Conservation (phyloP, 768 basidiomycete species). For the Mycena alexandri region DNA sequence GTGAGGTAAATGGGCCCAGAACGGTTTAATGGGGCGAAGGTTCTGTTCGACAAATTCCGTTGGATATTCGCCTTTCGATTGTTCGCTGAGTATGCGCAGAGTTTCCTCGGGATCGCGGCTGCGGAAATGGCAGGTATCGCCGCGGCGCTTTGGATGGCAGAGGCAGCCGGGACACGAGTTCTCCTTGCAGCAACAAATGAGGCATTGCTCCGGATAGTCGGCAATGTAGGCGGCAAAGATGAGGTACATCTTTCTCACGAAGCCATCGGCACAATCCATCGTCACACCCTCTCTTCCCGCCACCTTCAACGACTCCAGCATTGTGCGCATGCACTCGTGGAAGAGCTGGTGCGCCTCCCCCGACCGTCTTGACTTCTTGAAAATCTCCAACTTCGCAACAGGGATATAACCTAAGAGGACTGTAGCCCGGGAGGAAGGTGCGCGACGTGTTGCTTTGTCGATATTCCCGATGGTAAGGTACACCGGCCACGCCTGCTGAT, state of each 20-base stretch:
- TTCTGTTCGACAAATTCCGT: slow-evolving; percentile 36
- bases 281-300: slow-evolving; percentile 14
- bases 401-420: slow-evolving; percentile 53
- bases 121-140: not conserved
- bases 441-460: slow-evolving; percentile 39
- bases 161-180: slow-evolving; percentile 28
- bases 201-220: slow-evolving; percentile 29
- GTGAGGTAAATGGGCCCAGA: slow-evolving; percentile 53
- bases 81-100: slow-evolving; percentile 33
- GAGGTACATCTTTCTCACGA: slow-evolving; percentile 30
- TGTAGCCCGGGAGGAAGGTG: slow-evolving; percentile 42
- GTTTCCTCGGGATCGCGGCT: slow-evolving; percentile 3
- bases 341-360: slow-evolving; percentile 46
- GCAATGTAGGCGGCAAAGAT: slow-evolving; percentile 37
- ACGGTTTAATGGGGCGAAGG: slow-evolving; percentile 45
- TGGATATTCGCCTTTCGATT: slow-evolving; percentile 4
- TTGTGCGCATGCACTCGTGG: slow-evolving; percentile 46
- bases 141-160: slow-evolving; percentile 5
- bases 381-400: slow-evolving; percentile 46
- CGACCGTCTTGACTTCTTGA: slow-evolving; percentile 33
- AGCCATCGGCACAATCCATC: slow-evolving; percentile 38
- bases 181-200: slow-evolving; percentile 26
- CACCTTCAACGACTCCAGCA: slow-evolving; percentile 43
- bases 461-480: slow-evolving; percentile 52
- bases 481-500: slow-evolving; percentile 51